phyloP scores from a whole-genome alignment of 805 yeast species.

The Ogataea neopini region DNA sequence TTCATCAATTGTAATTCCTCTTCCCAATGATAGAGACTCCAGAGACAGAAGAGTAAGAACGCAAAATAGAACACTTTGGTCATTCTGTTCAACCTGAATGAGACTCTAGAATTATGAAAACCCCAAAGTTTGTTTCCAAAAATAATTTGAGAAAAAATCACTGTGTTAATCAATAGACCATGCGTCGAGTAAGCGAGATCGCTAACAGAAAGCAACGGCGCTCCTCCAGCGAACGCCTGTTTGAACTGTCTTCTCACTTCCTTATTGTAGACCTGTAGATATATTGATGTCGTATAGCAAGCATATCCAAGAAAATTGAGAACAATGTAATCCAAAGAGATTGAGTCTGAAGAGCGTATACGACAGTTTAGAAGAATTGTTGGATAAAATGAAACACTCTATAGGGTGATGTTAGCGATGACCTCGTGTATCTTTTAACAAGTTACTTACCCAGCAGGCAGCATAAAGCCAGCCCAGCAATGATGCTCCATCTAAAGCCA shows the following conservation, averaged over 20 bases:
- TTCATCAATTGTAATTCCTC: constrained; percentile 33
- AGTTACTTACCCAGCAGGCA: constrained; percentile 27
- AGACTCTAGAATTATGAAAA: constrained; percentile 33
- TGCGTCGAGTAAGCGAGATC: constrained; percentile 51
- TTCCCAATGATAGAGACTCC: constrained; percentile 15
- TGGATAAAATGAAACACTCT: constrained; percentile 54
- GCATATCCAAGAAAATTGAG: constrained; percentile 50
- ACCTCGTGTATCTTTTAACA: neutral
- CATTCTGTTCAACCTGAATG: constrained; percentile 26
- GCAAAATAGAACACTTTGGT: constrained; percentile 23
- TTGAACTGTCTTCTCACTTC: constrained; percentile 36
- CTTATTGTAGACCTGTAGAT: constrained; percentile 41
- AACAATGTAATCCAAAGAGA: constrained; percentile 49
- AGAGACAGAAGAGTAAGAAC: constrained; percentile 15
- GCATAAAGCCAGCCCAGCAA: constrained; percentile 35
- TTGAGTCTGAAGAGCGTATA: constrained; percentile 45
- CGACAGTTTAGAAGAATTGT: constrained; percentile 43
- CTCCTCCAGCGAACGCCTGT: constrained; percentile 32
- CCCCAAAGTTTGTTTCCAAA: constrained; percentile 37
- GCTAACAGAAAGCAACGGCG: constrained; percentile 44
- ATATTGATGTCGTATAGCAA: constrained; percentile 43
- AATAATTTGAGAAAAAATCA: constrained; percentile 41
- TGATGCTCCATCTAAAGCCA: constrained; percentile 17
- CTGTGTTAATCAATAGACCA: constrained; percentile 43
- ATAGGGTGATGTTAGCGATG: neutral